Base-by-base conservation (phyloP, 176 grass and related monocot genomes). In the Musa beccarii region DNA sequence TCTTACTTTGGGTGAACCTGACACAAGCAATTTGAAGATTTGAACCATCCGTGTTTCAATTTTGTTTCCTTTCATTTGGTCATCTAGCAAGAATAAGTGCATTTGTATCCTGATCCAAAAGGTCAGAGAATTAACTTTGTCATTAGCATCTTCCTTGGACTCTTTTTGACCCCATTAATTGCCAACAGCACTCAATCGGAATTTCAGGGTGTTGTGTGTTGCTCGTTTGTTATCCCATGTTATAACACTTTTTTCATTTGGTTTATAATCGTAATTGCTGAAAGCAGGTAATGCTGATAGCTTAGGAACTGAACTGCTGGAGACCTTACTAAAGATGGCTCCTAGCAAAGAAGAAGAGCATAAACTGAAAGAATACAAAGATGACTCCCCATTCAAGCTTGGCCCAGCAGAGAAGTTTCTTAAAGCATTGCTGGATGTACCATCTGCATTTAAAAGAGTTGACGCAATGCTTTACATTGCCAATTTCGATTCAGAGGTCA, bases 301-400 rank as follows among this genome's bases (percentile, higher is more conserved):
- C 75, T 78, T 95, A 22, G 96, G 96, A 78, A 72, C 86, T 62
- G 96, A 99, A 54, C 80, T 99, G 63, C 20, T 99, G 73, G 96
- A 99, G 79, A 99, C 96, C 14, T 87, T 99, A 69, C 89, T 99
- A 82, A 99, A 89, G 86, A 99, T 99, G 96, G 91, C 96, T 82
- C 96, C 96, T 59, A 99, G 80, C 57, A 99, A 95, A 85, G 96
- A 99, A 83, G 96, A 99, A 76, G 96, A 99, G 55, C 91, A 94
- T 3, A 99, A 89, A 79, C 53, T 99, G 83, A 94, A 79, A 87
- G 88, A 90, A 75, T 94, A 84, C 83, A 92, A 89, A 77, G 96
- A 94, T 82, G 88, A 92, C 20, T 88, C 88, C 16, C 85, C 89
- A 29, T 72, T 83, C 68, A 95, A 95, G 75, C 83, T 99, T 51